phyloP scores from a whole-genome alignment of 108 stramenopile species.

The Aurantiochytrium sp. region DNA sequence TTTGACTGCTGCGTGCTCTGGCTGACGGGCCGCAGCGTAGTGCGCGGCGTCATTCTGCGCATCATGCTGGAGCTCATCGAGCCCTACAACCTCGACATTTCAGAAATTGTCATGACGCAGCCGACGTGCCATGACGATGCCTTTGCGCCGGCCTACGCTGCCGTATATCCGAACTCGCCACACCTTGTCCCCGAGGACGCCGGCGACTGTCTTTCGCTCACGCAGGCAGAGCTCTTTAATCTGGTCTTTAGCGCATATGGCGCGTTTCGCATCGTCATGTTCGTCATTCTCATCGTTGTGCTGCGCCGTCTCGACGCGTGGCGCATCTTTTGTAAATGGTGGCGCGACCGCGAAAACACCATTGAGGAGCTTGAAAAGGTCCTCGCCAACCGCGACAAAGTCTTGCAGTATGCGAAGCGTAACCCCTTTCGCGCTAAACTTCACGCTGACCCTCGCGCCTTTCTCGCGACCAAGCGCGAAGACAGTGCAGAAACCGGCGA shows the following conservation, averaged over 20 bases:
- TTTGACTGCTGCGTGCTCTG: neutral
- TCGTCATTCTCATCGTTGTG: neutral
- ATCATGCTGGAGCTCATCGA: neutral
- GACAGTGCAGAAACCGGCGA: neutral
- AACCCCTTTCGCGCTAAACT: neutral
- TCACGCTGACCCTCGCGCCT: neutral
- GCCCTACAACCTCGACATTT: neutral
- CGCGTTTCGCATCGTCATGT: neutral
- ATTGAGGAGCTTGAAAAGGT: neutral
- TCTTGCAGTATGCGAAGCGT: neutral
- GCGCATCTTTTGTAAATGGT: neutral
- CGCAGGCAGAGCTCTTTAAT: neutral
- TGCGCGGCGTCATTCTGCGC: neutral
- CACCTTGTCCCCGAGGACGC: neutral
- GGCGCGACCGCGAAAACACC: neutral
- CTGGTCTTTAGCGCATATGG: neutral
- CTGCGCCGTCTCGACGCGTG: neutral
- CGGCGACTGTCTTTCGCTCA: neutral
- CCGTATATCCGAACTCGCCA: neutral
- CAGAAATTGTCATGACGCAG: neutral
- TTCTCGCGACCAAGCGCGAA: neutral
- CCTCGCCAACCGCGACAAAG: neutral
- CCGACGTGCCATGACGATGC: neutral
- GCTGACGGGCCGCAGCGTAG: neutral
- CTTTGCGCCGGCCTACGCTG: neutral